These are phyloP conservation scores for Gossypium sturtianum DNA, from an alignment of 345 rosid species.

Conservation along the genomic window DNA sequence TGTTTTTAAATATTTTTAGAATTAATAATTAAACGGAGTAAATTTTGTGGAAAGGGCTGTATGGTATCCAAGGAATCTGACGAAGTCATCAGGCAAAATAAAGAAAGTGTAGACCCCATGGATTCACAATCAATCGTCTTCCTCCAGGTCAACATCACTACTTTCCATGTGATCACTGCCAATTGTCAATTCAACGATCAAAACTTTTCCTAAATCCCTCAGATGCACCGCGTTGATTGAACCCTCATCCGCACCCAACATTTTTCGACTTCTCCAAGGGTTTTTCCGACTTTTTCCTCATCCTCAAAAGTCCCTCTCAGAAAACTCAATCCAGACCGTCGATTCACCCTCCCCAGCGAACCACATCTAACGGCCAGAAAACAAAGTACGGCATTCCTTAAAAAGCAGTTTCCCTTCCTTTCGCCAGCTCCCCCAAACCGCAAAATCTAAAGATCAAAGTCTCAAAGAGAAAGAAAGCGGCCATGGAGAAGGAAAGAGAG, in stretches of 20 bases:
- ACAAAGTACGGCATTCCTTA: conserved; percentile 11
- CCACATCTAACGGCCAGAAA: conserved; percentile 33
- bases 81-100: too few relatives aligned
- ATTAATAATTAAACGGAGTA: background rate
- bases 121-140: background rate
- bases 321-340: conserved; percentile 19
- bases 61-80: background rate
- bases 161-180: background rate
- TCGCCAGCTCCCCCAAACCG: background rate
- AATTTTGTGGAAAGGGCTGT: background rate
- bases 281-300: background rate
- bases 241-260: background rate
- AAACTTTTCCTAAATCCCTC: background rate
- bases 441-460: background rate
- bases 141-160: background rate
- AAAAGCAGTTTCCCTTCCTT: background rate
- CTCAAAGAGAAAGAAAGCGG: conserved; percentile 4
- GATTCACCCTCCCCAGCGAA: conserved; percentile 15
- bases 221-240: background rate
- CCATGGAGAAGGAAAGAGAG: conserved; percentile 88
- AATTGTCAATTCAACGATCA: background rate
- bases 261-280: background rate
- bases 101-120: background rate
- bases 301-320: background rate
- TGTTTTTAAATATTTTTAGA: background rate